phyloP scores from a whole-genome alignment of 495 filamentous ascomycete species.

The Delitschia confertaspora region DNA sequence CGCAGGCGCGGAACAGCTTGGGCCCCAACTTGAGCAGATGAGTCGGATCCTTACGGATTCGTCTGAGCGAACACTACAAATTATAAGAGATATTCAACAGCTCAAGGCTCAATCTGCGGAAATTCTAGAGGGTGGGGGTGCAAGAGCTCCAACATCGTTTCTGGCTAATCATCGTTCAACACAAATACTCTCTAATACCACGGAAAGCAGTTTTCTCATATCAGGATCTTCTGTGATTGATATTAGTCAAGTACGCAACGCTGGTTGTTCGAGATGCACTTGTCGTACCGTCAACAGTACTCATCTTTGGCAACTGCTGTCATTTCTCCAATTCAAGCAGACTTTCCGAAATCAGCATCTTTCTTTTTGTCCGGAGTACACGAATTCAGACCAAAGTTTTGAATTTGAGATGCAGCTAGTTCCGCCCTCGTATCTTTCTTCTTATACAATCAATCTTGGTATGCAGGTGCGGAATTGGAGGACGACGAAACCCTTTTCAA shows the following conservation, averaged over 20 bases:
- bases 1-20: too few species aligned
- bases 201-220: too few species aligned
- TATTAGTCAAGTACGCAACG: too few species aligned
- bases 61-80: neutral
- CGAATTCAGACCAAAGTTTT: slow-evolving; percentile 5
- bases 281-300: slow-evolving; percentile 4
- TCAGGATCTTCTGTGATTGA: too few species aligned
- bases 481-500: slow-evolving; percentile 2
- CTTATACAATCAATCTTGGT: slow-evolving; percentile 2
- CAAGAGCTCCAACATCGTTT: neutral
- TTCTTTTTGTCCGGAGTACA: slow-evolving; percentile 5
- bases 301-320: slow-evolving; percentile 1
- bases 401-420: neutral
- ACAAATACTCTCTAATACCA: too few species aligned
- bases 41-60: too few species aligned
- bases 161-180: too few species aligned
- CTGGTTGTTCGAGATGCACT: neutral
- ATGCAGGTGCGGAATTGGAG: slow-evolving; percentile 7
- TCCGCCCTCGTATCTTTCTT: slow-evolving; percentile 5
- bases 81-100: slow-evolving; percentile 5
- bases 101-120: slow-evolving; percentile 5
- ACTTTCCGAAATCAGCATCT: slow-evolving; percentile 5
- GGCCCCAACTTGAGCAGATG: too few species aligned
- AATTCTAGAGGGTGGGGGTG: neutral
- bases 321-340: slow-evolving; percentile 3